Evolutionary conservation across 208 protist genomes (phyloP), one percentile per base, ranked within the genome.

Genomic region (Leishmania amazonensis): DNA sequence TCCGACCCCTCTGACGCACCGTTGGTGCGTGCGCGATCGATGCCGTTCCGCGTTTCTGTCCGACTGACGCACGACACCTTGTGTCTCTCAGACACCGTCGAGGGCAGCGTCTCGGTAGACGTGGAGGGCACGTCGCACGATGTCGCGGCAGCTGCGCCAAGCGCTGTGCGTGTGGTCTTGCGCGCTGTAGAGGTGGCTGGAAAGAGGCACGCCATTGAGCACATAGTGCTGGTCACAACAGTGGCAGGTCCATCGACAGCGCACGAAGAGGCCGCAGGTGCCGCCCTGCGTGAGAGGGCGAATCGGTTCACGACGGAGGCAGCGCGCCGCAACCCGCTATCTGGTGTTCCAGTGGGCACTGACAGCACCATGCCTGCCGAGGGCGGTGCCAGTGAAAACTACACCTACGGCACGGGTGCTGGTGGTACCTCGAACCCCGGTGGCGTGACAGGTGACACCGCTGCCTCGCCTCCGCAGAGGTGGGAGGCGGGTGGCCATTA

Each of bases 401-500:
- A 76, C 31, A 62, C 51, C 24, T 17, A 17, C 51, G 15, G 35
- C 21, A 51, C 38, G 11, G 45, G 47, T 47, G 24, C 51, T 38
- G 19, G 31, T 45, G 42, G 31, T 31, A 35, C 31, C 60, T 42
- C 40, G 24, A 47, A 17, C 38, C 15, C 35, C 38, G 45, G 65
- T 70, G 40, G 7, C 24, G 49, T 3, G 47, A 71, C 3, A 11
- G 0, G 4, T 45, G 28, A 11, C 38, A 31, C 42, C 40, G 67
- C 57, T 8, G 7, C 51, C 19, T 68, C 28, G 57, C 3, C 35
- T 40, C 31, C n/a, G 57, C 78, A 54, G 24, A 38, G 31, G 47
- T 70, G 75, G 80, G 62, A 38, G 49, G 75, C 62, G n/a, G 80
- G 67, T 28, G 58, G 70, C 40, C 79, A 82, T 6, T 81, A 85